These are phyloP conservation scores for Corylus avellana DNA, from an alignment of 306 rosid species.

Conservation along the genomic window DNA sequence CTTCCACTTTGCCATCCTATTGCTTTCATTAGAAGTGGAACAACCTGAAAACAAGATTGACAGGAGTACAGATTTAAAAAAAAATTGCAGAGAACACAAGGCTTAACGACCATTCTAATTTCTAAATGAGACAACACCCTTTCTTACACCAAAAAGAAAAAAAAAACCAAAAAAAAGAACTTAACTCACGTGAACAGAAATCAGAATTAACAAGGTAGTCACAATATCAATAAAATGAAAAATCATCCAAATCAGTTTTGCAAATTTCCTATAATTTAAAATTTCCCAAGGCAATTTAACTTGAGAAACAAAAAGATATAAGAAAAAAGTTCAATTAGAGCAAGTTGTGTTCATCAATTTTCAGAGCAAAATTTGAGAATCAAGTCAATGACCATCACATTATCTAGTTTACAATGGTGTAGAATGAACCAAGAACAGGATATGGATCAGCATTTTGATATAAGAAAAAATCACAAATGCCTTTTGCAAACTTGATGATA, in stretches of 20 bases:
- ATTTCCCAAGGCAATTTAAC: not conserved
- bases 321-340: not conserved
- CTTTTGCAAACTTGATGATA: not conserved
- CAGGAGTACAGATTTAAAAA: constrained; percentile 6
- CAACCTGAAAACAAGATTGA: constrained; percentile 60
- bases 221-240: not conserved
- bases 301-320: not conserved
- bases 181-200: not conserved
- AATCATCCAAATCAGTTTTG: not conserved
- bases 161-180: too few relatives aligned
- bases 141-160: not conserved
- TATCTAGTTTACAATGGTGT: not conserved
- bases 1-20: constrained; percentile 99
- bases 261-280: not conserved
- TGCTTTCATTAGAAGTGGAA: constrained; percentile 97
- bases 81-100: not conserved
- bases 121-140: not conserved
- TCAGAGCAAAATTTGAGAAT: not conserved
- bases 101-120: not conserved
- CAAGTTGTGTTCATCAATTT: not conserved
- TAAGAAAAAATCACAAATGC: not conserved
- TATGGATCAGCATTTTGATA: not conserved
- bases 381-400: not conserved
- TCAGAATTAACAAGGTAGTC: not conserved
- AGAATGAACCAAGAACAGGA: not conserved